Evolutionary conservation across 2,329 filamentous ascomycete genomes (phyloP).

Genomic region (Ustulina deusta): DNA sequence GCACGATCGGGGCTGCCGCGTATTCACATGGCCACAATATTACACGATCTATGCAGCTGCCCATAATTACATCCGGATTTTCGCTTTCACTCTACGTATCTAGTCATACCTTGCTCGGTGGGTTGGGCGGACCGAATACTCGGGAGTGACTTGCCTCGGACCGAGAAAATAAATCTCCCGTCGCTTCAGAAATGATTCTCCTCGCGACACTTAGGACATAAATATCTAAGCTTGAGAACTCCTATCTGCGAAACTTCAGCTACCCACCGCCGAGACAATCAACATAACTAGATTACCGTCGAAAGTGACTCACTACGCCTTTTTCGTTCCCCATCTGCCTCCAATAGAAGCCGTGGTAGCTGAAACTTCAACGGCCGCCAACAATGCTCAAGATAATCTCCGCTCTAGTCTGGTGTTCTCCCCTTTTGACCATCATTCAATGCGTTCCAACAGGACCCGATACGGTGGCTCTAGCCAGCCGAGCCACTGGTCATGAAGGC

Average conservation of each 20-base stretch:
- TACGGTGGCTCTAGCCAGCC: not conserved
- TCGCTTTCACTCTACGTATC: not conserved
- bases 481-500: not conserved
- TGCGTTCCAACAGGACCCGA: constrained; percentile 6
- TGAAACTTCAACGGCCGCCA: not conserved
- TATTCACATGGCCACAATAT: not conserved
- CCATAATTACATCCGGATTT: constrained; percentile 1
- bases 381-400: constrained; percentile 10
- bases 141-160: not conserved
- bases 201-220: not conserved
- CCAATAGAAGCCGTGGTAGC: not conserved
- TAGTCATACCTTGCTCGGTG: not conserved
- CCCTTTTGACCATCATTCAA: not conserved
- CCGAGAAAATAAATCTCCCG: not conserved
- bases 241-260: not conserved
- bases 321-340: not conserved
- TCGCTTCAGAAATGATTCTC: not conserved
- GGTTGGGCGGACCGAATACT: not conserved
- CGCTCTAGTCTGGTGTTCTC: not conserved
- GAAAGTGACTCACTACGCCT: not conserved
- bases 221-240: not conserved
- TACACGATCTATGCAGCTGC: constrained; percentile 14
- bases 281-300: not conserved
- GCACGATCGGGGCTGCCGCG: not conserved
- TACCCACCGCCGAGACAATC: not conserved